Evolutionary conservation across 1,284 basidiomycete species (phyloP).

Genomic region (Puccinia hordei): DNA sequence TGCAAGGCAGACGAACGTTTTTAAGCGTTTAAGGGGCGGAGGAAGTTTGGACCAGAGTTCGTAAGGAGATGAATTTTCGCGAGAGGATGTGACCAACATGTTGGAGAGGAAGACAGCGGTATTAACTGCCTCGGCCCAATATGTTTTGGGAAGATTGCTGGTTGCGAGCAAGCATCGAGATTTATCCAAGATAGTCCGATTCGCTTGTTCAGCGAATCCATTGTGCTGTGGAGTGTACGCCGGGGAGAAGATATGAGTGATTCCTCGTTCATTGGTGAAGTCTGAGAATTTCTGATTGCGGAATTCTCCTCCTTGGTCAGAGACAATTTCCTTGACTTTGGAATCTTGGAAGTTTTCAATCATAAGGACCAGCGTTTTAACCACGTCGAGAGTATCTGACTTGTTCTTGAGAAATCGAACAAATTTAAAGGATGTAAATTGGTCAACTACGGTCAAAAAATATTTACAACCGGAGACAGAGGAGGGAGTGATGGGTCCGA

Average conservation of each 20-base stretch:
- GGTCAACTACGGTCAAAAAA: constrained; percentile 8
- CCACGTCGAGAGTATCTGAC: neutral
- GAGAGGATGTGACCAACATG: constrained; percentile 52
- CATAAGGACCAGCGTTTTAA: neutral
- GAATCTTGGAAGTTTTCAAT: neutral
- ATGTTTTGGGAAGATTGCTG: constrained; percentile 55
- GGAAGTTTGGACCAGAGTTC: neutral
- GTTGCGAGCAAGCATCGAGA: constrained; percentile 56
- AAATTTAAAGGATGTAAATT: constrained; percentile 18
- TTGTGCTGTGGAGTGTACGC: constrained; percentile 60
- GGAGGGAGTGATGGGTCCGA: neutral
- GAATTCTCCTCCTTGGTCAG: constrained; percentile 59
- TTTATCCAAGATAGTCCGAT: constrained; percentile 57
- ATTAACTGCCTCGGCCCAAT: constrained; percentile 59
- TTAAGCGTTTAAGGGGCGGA: neutral
- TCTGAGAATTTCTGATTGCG: constrained; percentile 54
- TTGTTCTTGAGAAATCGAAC: constrained; percentile 13
- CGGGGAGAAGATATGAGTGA: constrained; percentile 57
- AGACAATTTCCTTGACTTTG: neutral
- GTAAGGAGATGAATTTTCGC: neutral
- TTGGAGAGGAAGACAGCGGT: constrained; percentile 60
- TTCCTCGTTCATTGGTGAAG: constrained; percentile 57
- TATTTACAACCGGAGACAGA: constrained; percentile 11
- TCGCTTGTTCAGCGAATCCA: constrained; percentile 57
- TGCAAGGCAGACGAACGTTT: too few species aligned